A percentile compares a stretch with the other conserved stretches of the same genome.
Evolutionary conservation across 2,329 filamentous ascomycete species (phyloP).

Genomic region (Venturia carpophila): DNA sequence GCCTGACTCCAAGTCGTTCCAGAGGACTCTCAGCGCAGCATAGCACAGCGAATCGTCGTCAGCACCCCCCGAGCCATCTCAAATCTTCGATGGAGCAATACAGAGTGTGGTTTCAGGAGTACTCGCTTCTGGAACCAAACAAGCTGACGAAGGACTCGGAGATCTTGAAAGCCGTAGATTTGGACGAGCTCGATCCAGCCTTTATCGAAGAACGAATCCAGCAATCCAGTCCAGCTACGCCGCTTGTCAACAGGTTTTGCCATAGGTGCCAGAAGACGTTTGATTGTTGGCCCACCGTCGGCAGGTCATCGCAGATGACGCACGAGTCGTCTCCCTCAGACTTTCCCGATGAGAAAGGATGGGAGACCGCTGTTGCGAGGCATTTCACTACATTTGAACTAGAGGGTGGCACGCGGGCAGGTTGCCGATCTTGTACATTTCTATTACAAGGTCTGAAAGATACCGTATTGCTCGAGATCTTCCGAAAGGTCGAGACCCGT

Average conservation of each 20-base stretch:
- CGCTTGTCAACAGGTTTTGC: background rate
- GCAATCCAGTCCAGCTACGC: background rate
- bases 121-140: background rate
- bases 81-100: background rate
- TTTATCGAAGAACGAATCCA: constrained; percentile 3
- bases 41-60: background rate
- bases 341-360: background rate
- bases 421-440: background rate
- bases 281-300: background rate
- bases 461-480: background rate
- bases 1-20: background rate
- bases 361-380: background rate
- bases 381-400: background rate
- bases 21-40: no score
- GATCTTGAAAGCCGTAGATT: background rate
- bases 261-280: background rate
- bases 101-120: background rate
- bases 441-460: background rate
- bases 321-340: background rate
- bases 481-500: background rate
- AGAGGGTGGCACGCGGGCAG: background rate
- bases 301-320: background rate
- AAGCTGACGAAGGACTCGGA: background rate
- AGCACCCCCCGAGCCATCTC: background rate
- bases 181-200: background rate